These are phyloP conservation scores for Kappamyces sp. DNA, from an alignment of 192 early-diverging fungal genomes.

Conservation along the genomic window DNA sequence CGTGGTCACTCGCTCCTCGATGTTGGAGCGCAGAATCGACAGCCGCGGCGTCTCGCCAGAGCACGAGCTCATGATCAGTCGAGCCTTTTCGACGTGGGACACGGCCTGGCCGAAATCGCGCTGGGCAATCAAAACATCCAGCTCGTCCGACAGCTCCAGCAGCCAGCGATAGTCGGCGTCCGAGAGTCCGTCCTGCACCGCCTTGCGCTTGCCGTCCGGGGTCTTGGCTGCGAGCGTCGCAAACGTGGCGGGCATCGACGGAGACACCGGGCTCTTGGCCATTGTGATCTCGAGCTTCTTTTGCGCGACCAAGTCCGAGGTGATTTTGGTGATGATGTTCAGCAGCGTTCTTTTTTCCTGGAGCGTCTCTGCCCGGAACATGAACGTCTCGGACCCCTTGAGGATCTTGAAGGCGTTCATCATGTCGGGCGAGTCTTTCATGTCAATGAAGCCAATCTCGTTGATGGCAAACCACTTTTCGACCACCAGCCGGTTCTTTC, in stretches of 20 bases:
- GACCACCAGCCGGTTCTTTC: conserved; percentile 66
- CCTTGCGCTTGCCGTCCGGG: conserved; percentile 14
- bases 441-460: conserved; percentile 79
- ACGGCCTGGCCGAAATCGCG: conserved; percentile 86
- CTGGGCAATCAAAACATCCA: conserved; percentile 90
- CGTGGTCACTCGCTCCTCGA: conserved; percentile 36
- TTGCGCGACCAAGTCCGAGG: conserved; percentile 48
- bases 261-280: conserved; percentile 13
- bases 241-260: not conserved
- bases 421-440: conserved; percentile 73
- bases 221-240: conserved; percentile 4
- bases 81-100: conserved; percentile 51
- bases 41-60: conserved; percentile 30
- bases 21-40: conserved; percentile 16
- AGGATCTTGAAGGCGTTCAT: conserved; percentile 78
- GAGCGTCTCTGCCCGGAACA: conserved; percentile 61
- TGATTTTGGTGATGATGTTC: conserved; percentile 46
- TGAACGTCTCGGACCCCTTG: conserved; percentile 71
- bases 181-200: conserved; percentile 24
- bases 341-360: conserved; percentile 68
- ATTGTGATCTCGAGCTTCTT: conserved; percentile 25
- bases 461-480: conserved; percentile 71
- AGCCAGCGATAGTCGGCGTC: conserved; percentile 46
- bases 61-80: conserved; percentile 11
- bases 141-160: conserved; percentile 72